A percentile compares a stretch with the other conserved stretches of the same genome.
Evolutionary conservation across 257 asterid genomes (phyloP).

Genomic region (Haberlea rhodopensis): DNA sequence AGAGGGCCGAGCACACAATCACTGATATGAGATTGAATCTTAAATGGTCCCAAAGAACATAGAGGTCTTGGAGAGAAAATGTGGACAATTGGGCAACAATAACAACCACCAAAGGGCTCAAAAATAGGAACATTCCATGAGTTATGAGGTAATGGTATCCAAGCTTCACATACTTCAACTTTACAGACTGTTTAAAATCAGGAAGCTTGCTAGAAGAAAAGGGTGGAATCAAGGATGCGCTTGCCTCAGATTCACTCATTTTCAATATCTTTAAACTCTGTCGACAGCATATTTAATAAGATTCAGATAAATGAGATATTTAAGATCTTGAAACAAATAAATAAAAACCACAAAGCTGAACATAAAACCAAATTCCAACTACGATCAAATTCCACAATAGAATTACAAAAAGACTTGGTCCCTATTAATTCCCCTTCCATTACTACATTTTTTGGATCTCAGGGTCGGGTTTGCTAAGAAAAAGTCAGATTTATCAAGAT

Average conservation of each 20-base stretch:
- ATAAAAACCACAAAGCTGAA: no score
- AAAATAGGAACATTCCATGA: conserved; percentile 44
- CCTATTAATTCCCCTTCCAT: no score
- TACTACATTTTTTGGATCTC: no score
- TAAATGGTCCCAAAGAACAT: conserved; percentile 43
- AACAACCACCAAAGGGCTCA: conserved; percentile 36
- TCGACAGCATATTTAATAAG: no score
- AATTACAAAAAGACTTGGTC: no score
- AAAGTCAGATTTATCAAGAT: no score
- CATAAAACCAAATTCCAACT: no score
- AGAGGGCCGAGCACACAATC: conserved; percentile 33
- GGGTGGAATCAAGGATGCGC: conserved; percentile 26
- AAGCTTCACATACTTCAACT: conserved; percentile 50
- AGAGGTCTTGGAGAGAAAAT: conserved; percentile 34
- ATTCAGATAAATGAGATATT: no score
- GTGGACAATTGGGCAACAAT: conserved; percentile 42
- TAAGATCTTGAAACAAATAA: no score
- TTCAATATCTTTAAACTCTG: background rate
- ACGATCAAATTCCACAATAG: no score
- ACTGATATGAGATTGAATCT: conserved; percentile 41
- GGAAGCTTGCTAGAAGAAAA: conserved; percentile 35
- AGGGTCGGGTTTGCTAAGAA: no score
- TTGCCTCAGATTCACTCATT: conserved; percentile 34
- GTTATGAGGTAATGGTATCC: conserved; percentile 48
- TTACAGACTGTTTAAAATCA: conserved; percentile 46